A percentile compares a stretch with the other conserved stretches of the same genome.
phyloP scores from a whole-genome alignment of 805 yeast genomes.

The Myxozyma neglecta region DNA sequence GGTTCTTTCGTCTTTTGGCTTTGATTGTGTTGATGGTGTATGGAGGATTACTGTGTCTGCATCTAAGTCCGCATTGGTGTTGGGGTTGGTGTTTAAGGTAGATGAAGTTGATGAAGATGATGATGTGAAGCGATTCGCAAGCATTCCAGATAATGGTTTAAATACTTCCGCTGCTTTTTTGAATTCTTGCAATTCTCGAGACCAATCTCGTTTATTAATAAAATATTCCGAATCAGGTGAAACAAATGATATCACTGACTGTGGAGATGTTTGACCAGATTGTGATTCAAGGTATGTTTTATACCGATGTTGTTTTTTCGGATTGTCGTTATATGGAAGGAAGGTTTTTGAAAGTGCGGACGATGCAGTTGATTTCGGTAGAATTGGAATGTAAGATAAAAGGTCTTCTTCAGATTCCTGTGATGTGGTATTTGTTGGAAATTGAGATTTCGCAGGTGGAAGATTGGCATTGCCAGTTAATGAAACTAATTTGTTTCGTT shows the following conservation, averaged over 20 bases:
- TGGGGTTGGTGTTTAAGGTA: neutral
- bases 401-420: neutral
- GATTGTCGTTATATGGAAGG: constrained; percentile 33
- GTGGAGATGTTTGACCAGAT: constrained; percentile 5
- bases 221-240: too few species aligned
- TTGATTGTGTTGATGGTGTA: neutral
- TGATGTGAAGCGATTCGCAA: constrained; percentile 35
- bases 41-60: neutral
- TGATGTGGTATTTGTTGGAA: neutral
- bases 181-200: constrained; percentile 34
- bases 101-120: constrained; percentile 4
- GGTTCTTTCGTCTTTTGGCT: neutral
- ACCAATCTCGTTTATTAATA: constrained; percentile 7
- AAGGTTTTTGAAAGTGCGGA: constrained; percentile 26
- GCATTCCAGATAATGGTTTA: constrained; percentile 33
- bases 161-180: constrained; percentile 34
- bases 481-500: constrained; percentile 23
- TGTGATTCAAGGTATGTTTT: constrained; percentile 29
- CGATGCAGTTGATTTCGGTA: constrained; percentile 14
- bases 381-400: constrained; percentile 8
- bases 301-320: constrained; percentile 32
- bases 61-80: constrained; percentile 7
- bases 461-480: constrained; percentile 28
- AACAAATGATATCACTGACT: too few species aligned
- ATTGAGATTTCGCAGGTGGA: constrained; percentile 29